Conservation (phyloP, 2,329 filamentous ascomycete species). For the Xylariaceae sp. region DNA sequence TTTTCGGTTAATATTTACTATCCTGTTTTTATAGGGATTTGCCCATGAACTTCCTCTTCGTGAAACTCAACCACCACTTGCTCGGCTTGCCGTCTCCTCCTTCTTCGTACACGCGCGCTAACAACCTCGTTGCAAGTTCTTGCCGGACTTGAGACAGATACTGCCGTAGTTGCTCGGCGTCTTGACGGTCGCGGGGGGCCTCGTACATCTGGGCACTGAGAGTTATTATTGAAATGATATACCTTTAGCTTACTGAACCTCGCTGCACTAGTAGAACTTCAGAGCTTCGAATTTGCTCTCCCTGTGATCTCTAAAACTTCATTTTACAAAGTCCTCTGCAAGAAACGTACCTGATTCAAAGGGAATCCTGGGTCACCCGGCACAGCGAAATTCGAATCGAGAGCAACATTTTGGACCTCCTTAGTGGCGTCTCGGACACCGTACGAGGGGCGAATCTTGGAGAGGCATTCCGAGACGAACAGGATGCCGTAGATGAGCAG, state of each 20-base stretch:
- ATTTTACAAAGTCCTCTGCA: not conserved
- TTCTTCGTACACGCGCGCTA: conserved; percentile 84
- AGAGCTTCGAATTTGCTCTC: too few species aligned
- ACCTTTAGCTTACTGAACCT: too few species aligned
- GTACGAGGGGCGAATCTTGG: conserved; percentile 77
- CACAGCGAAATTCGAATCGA: conserved; percentile 89
- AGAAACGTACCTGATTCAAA: conserved; percentile 68
- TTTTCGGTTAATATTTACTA: too few species aligned
- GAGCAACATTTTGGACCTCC: conserved; percentile 83
- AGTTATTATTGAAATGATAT: not conserved
- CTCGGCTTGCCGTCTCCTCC: conserved; percentile 62
- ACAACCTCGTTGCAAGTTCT: conserved; percentile 77
- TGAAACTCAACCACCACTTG: conserved; percentile 98
- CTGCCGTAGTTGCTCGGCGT: conserved; percentile 82
- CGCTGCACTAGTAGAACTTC: too few species aligned
- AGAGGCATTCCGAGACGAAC: conserved; percentile 85
- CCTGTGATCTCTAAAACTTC: too few species aligned
- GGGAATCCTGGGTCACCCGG: conserved; percentile 92
- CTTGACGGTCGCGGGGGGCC: conserved; percentile 77
- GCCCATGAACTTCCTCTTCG: conserved; percentile 99
- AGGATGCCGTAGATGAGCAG: conserved; percentile 95
- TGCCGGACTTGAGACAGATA: conserved; percentile 92
- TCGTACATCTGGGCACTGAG: conserved; percentile 71
- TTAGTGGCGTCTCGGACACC: conserved; percentile 56
- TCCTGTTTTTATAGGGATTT: conserved; percentile 64